Conservation (phyloP, 345 rosid species). For the Clausena lansium region DNA sequence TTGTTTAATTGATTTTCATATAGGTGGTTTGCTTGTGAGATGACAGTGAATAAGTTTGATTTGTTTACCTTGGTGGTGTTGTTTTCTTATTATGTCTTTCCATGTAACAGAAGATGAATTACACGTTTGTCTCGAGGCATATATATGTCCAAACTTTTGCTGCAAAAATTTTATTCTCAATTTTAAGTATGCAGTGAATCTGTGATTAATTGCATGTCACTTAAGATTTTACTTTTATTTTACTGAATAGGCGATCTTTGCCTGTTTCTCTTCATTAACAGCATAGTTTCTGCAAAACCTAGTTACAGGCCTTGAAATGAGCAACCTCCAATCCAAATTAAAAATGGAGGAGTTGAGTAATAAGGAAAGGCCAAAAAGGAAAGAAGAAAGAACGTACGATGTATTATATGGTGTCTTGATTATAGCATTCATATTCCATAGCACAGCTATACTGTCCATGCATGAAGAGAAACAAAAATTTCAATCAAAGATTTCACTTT, state of each 20-base stretch:
- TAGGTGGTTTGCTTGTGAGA: neutral
- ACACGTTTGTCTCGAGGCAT: neutral
- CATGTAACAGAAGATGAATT: neutral
- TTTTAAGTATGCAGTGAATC: neutral
- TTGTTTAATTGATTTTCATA: neutral
- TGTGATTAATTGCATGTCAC: neutral
- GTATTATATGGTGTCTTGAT: neutral
- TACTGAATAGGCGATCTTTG: neutral
- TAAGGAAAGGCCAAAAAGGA: neutral
- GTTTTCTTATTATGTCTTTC: neutral
- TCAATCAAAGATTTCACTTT: neutral
- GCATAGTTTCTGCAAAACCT: neutral
- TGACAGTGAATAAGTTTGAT: neutral
- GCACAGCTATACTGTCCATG: neutral
- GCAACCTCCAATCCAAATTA: neutral
- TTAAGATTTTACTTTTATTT: too few species aligned
- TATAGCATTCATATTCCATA: neutral
- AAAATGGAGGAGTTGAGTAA: neutral
- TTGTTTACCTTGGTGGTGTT: neutral
- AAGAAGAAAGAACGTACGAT: neutral
- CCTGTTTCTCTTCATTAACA: neutral
- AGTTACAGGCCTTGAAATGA: neutral
- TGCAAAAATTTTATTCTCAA: neutral
- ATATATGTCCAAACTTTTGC: neutral
- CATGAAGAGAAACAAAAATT: neutral